These are phyloP conservation scores for Xylaria acuta DNA, from an alignment of 495 filamentous ascomycete genomes.

Conservation along the genomic window DNA sequence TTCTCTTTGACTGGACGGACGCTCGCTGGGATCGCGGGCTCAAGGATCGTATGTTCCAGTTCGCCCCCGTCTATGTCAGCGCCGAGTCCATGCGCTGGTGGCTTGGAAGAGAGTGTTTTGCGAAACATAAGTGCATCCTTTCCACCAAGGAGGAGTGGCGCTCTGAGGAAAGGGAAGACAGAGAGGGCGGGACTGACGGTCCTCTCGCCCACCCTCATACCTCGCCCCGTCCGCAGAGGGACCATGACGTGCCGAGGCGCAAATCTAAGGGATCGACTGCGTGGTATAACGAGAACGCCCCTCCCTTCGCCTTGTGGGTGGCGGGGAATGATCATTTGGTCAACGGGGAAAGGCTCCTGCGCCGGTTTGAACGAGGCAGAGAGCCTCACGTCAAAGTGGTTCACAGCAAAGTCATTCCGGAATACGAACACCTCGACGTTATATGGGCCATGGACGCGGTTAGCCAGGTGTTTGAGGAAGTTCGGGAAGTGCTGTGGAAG, in stretches of 20 bases:
- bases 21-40: slow-evolving; percentile 82
- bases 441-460: slow-evolving; percentile 93
- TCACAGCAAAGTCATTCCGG: slow-evolving; percentile 81
- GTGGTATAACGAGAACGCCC: slow-evolving; percentile 83
- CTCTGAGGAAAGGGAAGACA: slow-evolving; percentile 69
- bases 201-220: slow-evolving; percentile 31
- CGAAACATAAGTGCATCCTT: slow-evolving; percentile 89
- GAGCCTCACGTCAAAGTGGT: slow-evolving; percentile 86
- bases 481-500: slow-evolving; percentile 84
- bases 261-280: slow-evolving; percentile 57
- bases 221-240: slow-evolving; percentile 10
- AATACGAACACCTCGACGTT: slow-evolving; percentile 95
- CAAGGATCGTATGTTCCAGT: slow-evolving; percentile 86
- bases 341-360: slow-evolving; percentile 76
- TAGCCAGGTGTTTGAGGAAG: slow-evolving; percentile 82
- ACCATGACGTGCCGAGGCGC: slow-evolving; percentile 22
- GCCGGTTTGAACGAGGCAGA: slow-evolving; percentile 74
- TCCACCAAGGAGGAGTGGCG: slow-evolving; percentile 72
- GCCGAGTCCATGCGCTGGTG: slow-evolving; percentile 96
- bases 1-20: slow-evolving; percentile 91
- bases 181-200: slow-evolving; percentile 58
- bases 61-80: slow-evolving; percentile 87
- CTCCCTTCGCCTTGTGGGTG: slow-evolving; percentile 91
- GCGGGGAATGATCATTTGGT: slow-evolving; percentile 82
- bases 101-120: slow-evolving; percentile 90